Conservation (phyloP, 352 stramenopile genomes). For the Blastocystis sp. region DNA sequence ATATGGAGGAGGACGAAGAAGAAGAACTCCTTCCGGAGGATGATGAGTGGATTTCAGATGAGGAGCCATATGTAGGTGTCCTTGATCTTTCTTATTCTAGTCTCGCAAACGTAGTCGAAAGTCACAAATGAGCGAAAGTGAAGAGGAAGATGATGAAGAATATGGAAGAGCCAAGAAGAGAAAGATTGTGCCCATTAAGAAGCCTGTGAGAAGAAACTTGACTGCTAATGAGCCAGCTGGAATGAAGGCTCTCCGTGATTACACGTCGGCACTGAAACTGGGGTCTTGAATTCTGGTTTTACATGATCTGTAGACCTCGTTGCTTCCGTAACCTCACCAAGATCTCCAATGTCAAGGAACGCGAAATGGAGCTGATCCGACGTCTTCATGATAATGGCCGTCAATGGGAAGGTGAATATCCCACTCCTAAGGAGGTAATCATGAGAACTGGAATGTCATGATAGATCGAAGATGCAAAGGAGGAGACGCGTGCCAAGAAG, state of each 20-base stretch:
- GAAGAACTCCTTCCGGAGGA: constrained; percentile 23
- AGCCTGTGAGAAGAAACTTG: constrained; percentile 16
- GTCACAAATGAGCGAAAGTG: background rate
- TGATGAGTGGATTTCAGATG: constrained; percentile 40
- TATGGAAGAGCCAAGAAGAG: constrained; percentile 25
- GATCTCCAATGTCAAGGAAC: constrained; percentile 41
- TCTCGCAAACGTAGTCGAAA: background rate
- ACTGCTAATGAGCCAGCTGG: constrained; percentile 39
- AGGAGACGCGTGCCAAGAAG: constrained; percentile 49
- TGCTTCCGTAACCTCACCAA: constrained; percentile 49
- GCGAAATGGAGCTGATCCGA: constrained; percentile 29
- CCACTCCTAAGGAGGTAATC: constrained; percentile 26
- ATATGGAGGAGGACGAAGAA: constrained; percentile 30
- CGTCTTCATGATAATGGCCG: constrained; percentile 31
- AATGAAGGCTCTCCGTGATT: constrained; percentile 53
- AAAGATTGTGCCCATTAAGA: constrained; percentile 16
- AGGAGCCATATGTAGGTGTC: background rate
- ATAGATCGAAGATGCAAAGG: constrained; percentile 22
- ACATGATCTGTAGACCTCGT: background rate
- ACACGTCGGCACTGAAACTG: constrained; percentile 53
- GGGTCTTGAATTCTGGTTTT: background rate
- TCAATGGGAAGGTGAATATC: constrained; percentile 45
- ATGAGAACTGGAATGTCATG: background rate
- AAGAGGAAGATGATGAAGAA: constrained; percentile 35
- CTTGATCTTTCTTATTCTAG: background rate